A percentile compares a stretch with the other conserved stretches of the same genome.
Conservation (phyloP, 768 basidiomycete species). For the Leucogyrophana mollusca region DNA sequence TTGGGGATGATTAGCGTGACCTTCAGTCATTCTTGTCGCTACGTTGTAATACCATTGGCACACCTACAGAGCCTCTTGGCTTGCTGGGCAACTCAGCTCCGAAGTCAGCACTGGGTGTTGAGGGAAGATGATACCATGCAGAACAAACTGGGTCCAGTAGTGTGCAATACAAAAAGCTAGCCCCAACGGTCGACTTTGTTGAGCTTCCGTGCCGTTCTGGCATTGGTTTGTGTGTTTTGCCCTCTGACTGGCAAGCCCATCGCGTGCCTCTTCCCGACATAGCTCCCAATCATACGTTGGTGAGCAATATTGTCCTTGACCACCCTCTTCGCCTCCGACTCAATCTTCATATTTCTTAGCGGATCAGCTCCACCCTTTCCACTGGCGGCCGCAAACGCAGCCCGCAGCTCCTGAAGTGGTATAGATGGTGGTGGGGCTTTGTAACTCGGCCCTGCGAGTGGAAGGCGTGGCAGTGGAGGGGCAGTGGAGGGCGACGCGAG, state of each 20-base stretch:
- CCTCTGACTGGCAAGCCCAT: conserved; percentile 93
- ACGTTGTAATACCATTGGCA: conserved; percentile 2
- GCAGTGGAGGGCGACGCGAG: conserved; percentile 87
- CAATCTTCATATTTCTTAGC: conserved; percentile 76
- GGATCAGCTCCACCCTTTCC: conserved; percentile 50
- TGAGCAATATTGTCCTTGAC: conserved; percentile 91
- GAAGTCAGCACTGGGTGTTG: too few relatives aligned
- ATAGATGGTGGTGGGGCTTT: conserved; percentile 44
- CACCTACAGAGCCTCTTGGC: background rate
- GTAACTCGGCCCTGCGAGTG: conserved; percentile 59
- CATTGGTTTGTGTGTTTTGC: conserved; percentile 90
- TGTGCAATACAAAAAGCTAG: conserved; percentile 17
- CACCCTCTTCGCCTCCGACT: conserved; percentile 80
- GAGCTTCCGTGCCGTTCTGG: conserved; percentile 85
- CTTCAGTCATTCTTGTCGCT: background rate
- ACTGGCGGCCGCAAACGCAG: conserved; percentile 28
- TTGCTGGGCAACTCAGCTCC: too few relatives aligned
- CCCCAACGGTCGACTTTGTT: conserved; percentile 75
- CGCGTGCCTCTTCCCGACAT: conserved; percentile 90
- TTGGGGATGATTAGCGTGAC: conserved; percentile 76
- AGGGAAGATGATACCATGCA: conserved; percentile 12
- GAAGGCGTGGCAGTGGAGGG: conserved; percentile 60
- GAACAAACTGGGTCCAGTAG: too few relatives aligned
- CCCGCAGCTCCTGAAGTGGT: conserved; percentile 27
- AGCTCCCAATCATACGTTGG: conserved; percentile 91